Base-by-base conservation (phyloP, 352 stramenopile genomes). In the Phytophthora capsici region DNA sequence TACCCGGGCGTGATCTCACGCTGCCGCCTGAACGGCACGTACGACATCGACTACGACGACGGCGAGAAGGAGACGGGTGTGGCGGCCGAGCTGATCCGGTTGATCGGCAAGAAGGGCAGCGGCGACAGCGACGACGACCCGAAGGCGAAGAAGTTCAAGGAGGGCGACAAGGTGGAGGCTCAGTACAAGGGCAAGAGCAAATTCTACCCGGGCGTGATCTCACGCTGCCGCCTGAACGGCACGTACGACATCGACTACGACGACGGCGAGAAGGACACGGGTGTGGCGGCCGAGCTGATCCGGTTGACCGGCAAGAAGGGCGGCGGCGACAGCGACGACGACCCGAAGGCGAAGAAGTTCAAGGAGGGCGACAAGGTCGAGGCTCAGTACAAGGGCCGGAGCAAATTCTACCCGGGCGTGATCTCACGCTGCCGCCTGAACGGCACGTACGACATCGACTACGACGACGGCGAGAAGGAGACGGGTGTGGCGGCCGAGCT, bases 161-260 rank as follows among this genome's bases (percentile, higher is more conserved):
- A 59, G 40, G 52, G 52, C 38, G 52, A 59, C 23, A 59, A 59
- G 52, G 52, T 59, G 52, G 52, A 59, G 52, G 52, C 52, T 47
- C 52, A 59, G 52, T 59, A 59, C 52, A 59, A 59, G 52, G 52
- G 52, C 40, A 59, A 59, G 52, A 59, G 52, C 40, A 59, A 51
- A 38, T 59, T 59, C 52, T 59, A 59, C 52, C 52, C 38, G 38
- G 52, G 52, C 14, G 52, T 59, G 52, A 59, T 59, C 52, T 59
- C 52, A 4, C 52, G 52, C 38, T 59, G 52, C 52, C 52, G 52
- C 26, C 52, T 59, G 38, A 59, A 59, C 38, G 52, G 52, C 52
- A 59, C 52, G 52, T 59, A 59, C 52, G 52, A 59, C 40, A 59
- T 59, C 52, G 52, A 59, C 52, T 59, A 59, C 52, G 52, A 59